These are phyloP conservation scores for Fraxinus latifolia DNA, from an alignment of 305 asterid genomes.

Conservation along the genomic window DNA sequence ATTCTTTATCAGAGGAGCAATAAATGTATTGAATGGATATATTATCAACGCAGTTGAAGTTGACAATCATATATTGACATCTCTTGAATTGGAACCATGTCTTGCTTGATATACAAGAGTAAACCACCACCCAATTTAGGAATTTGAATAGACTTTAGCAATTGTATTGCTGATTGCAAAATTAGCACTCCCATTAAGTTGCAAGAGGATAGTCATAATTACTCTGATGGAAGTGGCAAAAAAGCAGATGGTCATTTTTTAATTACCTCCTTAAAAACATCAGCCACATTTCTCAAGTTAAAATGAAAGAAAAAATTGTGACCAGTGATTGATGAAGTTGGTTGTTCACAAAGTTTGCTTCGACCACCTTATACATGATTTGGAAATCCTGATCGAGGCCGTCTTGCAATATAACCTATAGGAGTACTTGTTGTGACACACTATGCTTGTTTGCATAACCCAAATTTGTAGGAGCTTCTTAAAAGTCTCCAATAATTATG, in stretches of 20 bases:
- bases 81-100: constrained; percentile 8
- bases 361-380: constrained; percentile 2
- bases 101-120: constrained; percentile 5
- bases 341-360: constrained; percentile 9
- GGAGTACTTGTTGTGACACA: constrained; percentile 14
- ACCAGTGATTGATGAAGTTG: neutral
- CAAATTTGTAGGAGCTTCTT: constrained; percentile 13
- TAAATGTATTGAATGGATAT: constrained; percentile 6
- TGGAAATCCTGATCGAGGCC: neutral
- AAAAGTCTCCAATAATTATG: neutral
- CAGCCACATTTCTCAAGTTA: constrained; percentile 14
- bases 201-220: constrained; percentile 2
- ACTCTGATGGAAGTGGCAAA: neutral
- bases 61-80: constrained; percentile 6
- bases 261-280: neutral
- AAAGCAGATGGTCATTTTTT: neutral
- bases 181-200: constrained; percentile 1
- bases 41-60: constrained; percentile 13
- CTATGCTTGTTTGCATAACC: neutral
- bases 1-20: neutral
- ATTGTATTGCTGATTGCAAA: neutral
- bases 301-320: neutral
- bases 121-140: constrained; percentile 8
- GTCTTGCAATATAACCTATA: constrained; percentile 8
- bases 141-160: constrained; percentile 15